Percentiles rank a stretch among this genome's conserved stretches.
phyloP scores from a whole-genome alignment of 2,329 filamentous ascomycete species.

The Reticulascus tulasneorum region DNA sequence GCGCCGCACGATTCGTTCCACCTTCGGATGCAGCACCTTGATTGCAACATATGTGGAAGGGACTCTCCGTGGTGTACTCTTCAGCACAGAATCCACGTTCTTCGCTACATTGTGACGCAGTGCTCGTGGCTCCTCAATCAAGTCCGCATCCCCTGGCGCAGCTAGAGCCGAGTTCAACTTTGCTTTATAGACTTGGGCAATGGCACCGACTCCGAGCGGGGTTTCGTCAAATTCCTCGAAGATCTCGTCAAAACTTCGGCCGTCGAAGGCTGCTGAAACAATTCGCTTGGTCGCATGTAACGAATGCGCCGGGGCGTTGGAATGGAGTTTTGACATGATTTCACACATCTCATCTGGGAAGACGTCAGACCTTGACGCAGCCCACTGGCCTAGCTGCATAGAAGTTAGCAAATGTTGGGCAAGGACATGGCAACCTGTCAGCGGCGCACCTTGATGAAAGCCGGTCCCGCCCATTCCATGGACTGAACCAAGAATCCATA shows the following conservation, averaged over 20 bases:
- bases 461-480: constrained; percentile 91
- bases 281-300: constrained; percentile 74
- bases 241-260: constrained; percentile 78
- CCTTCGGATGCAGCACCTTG: constrained; percentile 89
- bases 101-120: constrained; percentile 68
- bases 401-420: no score
- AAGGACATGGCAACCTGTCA: not conserved
- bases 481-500: constrained; percentile 80
- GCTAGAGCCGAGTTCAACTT: constrained; percentile 80
- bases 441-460: constrained; percentile 82
- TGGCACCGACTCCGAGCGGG: constrained; percentile 89
- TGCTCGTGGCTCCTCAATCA: constrained; percentile 41
- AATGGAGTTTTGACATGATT: constrained; percentile 92
- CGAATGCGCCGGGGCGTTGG: constrained; percentile 88
- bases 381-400: constrained; percentile 97
- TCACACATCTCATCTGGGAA: constrained; percentile 90
- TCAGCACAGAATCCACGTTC: constrained; percentile 81
- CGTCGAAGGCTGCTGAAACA: constrained; percentile 77
- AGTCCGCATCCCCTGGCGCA: constrained; percentile 55
- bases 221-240: constrained; percentile 93
- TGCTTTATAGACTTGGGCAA: constrained; percentile 96
- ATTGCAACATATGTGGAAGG: constrained; percentile 92
- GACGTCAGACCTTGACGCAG: constrained; percentile 91
- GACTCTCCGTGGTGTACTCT: constrained; percentile 78
- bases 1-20: constrained; percentile 84